A percentile compares a stretch with the other conserved stretches of the same genome.
These are phyloP conservation scores for Hanseniaspora opuntiae DNA, from an alignment of 805 yeast species.

Conservation along the genomic window DNA sequence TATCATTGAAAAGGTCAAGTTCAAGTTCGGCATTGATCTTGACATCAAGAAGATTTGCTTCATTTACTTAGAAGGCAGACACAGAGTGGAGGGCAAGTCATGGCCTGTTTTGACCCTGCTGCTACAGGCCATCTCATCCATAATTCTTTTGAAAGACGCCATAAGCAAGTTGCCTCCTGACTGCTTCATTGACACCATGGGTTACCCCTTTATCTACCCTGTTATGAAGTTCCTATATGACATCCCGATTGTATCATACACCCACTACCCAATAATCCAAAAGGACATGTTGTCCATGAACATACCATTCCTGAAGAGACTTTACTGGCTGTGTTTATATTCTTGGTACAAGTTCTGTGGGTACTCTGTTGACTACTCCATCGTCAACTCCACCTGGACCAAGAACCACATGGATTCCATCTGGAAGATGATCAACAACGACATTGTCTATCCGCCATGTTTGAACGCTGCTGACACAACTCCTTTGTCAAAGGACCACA, in stretches of 20 bases:
- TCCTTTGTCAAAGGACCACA: slow-evolving; percentile 13
- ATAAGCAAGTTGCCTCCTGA: slow-evolving; percentile 61
- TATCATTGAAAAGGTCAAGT: slow-evolving; percentile 39
- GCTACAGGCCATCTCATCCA: slow-evolving; percentile 79
- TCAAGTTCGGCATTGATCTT: slow-evolving; percentile 43
- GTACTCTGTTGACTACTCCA: slow-evolving; percentile 45
- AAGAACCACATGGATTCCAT: slow-evolving; percentile 50
- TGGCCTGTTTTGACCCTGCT: slow-evolving; percentile 73
- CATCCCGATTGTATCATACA: slow-evolving; percentile 72
- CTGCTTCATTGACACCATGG: slow-evolving; percentile 88
- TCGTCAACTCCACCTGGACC: slow-evolving; percentile 90
- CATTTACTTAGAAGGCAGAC: slow-evolving; percentile 42
- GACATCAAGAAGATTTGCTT: slow-evolving; percentile 46
- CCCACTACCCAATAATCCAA: slow-evolving; percentile 90
- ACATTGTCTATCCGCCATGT: slow-evolving; percentile 77
- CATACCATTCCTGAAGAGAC: slow-evolving; percentile 28
- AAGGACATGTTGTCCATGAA: slow-evolving; percentile 64
- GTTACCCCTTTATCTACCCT: slow-evolving; percentile 78
- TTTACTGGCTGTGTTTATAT: slow-evolving; percentile 64
- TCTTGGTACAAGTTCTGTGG: slow-evolving; percentile 54
- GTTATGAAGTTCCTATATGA: slow-evolving; percentile 41
- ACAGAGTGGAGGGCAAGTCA: slow-evolving; percentile 50
- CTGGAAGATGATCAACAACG: slow-evolving; percentile 39
- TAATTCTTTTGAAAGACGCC: slow-evolving; percentile 57
- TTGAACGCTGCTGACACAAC: slow-evolving; percentile 27